Evolutionary conservation across 2,329 filamentous ascomycete genomes (phyloP).

Genomic region (Botrytis deweyae): DNA sequence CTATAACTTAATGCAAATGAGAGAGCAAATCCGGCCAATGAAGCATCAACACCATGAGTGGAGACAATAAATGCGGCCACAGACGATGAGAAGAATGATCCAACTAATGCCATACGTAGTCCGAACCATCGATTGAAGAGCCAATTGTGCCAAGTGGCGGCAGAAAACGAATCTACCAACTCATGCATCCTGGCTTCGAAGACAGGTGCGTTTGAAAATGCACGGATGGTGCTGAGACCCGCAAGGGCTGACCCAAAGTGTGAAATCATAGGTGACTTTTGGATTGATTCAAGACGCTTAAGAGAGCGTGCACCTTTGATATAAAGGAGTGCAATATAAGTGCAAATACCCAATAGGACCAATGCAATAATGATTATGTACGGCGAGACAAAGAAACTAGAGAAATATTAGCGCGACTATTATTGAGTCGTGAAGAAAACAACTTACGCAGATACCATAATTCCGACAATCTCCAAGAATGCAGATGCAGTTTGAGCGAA

Average conservation of each 20-base stretch:
- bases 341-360: conserved; percentile 24
- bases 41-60: conserved; percentile 60
- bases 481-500: conserved; percentile 58
- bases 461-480: conserved; percentile 58
- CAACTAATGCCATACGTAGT: conserved; percentile 68
- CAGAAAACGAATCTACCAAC: conserved; percentile 64
- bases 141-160: conserved; percentile 63
- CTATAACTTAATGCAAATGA: conserved; percentile 71
- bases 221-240: conserved; percentile 71
- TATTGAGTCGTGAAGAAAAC: background rate
- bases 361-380: conserved; percentile 61
- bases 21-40: conserved; percentile 71
- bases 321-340: conserved; percentile 54
- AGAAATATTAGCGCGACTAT: conserved; percentile 7
- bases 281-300: conserved; percentile 72
- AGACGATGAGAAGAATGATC: conserved; percentile 63
- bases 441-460: conserved; percentile 56
- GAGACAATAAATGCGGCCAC: conserved; percentile 63
- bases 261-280: conserved; percentile 72
- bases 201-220: conserved; percentile 64
- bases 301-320: conserved; percentile 67
- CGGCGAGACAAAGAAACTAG: conserved; percentile 57
- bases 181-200: conserved; percentile 68
- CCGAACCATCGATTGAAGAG: conserved; percentile 71
- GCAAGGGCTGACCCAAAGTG: conserved; percentile 65